A percentile compares a stretch with the other conserved stretches of the same genome.
phyloP scores from a whole-genome alignment of 2,329 filamentous ascomycete genomes.

The Pyricularia sp. region DNA sequence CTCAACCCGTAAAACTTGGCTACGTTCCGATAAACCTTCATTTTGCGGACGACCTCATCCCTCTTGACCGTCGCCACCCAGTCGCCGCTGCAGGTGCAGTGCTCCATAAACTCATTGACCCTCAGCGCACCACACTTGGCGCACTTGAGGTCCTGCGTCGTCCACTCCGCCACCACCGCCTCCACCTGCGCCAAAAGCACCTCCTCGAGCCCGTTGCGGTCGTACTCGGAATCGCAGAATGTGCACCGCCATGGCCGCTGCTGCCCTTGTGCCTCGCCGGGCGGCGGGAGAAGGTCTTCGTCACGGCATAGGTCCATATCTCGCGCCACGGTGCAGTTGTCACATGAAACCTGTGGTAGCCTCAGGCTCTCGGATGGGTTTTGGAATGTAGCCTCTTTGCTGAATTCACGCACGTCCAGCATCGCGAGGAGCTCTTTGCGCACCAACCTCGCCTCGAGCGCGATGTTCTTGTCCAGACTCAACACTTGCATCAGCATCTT shows the following conservation, averaged over 20 bases:
- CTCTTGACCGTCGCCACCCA: slow-evolving; percentile 68
- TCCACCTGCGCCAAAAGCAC: slow-evolving; percentile 69
- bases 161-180: slow-evolving; percentile 67
- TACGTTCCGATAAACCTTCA: slow-evolving; percentile 66
- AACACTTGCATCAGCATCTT: slow-evolving; percentile 91
- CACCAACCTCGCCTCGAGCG: slow-evolving; percentile 76
- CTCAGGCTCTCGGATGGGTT: slow-evolving; percentile 74
- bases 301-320: slow-evolving; percentile 92
- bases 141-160: slow-evolving; percentile 84
- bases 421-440: slow-evolving; percentile 82
- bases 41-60: slow-evolving; percentile 52
- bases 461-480: slow-evolving; percentile 81
- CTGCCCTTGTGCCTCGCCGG: slow-evolving; percentile 12
- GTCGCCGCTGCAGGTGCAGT: slow-evolving; percentile 83
- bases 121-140: slow-evolving; percentile 59
- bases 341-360: slow-evolving; percentile 70
- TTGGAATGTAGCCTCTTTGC: slow-evolving; percentile 72
- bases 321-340: slow-evolving; percentile 79
- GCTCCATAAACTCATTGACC: slow-evolving; percentile 91
- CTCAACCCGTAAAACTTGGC: slow-evolving; percentile 70
- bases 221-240: slow-evolving; percentile 67
- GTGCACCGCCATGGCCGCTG: slow-evolving; percentile 60
- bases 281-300: slow-evolving; percentile 61
- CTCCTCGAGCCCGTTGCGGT: slow-evolving; percentile 78
- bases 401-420: slow-evolving; percentile 94